These are phyloP conservation scores for Xylaria sp. DNA, from an alignment of 2,329 filamentous ascomycete species.

Conservation along the genomic window DNA sequence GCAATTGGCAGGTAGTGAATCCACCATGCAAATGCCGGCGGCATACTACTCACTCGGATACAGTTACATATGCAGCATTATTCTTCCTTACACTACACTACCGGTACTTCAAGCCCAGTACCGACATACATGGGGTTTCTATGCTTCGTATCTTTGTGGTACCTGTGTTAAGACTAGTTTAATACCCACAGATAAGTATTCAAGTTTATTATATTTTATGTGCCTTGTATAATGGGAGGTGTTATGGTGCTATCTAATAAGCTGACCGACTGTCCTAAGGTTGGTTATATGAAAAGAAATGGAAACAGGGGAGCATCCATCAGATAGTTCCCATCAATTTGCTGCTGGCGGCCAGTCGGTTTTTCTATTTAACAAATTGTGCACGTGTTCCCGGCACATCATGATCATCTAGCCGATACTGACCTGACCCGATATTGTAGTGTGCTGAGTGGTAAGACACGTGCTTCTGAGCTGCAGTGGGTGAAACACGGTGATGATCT, in stretches of 20 bases:
- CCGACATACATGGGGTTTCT: not conserved
- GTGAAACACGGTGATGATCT: constrained; percentile 24
- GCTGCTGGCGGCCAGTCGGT: not conserved
- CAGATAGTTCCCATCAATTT: not conserved
- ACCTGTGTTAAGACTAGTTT: not conserved
- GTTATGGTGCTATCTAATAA: not conserved
- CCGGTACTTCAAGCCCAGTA: not conserved
- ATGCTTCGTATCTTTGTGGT: too few species aligned
- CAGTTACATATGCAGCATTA: not conserved
- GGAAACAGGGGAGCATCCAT: not conserved
- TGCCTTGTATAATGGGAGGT: not conserved
- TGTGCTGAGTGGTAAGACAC: constrained; percentile 2
- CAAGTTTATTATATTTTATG: not conserved
- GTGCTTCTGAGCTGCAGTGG: not conserved
- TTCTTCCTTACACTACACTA: not conserved
- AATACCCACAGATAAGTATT: not conserved
- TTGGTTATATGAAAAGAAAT: not conserved
- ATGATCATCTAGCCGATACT: not conserved
- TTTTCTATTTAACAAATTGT: constrained; percentile 7
- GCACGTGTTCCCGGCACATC: not conserved
- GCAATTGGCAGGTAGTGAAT: constrained; percentile 17
- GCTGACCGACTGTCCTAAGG: not conserved
- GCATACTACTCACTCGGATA: constrained; percentile 1
- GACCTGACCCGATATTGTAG: not conserved
- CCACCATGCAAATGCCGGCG: constrained; percentile 29